These are phyloP conservation scores for Pulveroboletus sp. DNA, from an alignment of 768 basidiomycete species.

Conservation along the genomic window DNA sequence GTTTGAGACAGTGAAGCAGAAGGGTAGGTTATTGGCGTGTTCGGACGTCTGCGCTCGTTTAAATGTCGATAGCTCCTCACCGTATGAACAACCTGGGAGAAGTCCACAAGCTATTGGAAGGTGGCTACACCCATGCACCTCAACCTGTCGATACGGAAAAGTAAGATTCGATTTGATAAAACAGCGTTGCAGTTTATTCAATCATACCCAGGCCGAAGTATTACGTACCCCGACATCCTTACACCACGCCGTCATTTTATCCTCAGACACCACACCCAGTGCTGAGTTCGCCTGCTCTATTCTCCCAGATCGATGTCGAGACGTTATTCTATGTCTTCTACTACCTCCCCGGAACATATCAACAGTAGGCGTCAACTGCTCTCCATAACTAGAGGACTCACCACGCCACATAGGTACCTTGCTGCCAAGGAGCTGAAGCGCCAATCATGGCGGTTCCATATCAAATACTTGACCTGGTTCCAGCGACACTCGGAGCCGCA, in stretches of 20 bases:
- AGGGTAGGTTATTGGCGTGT: conserved; percentile 52
- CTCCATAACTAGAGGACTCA: conserved; percentile 1
- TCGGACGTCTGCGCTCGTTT: background rate
- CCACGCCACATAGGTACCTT: conserved; percentile 58
- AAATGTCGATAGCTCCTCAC: conserved; percentile 50
- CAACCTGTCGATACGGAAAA: conserved; percentile 95
- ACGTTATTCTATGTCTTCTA: conserved; percentile 99
- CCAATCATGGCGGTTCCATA: conserved; percentile 98
- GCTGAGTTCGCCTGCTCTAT: conserved; percentile 78
- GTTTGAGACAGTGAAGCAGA: conserved; percentile 95
- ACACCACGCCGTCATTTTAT: conserved; percentile 89
- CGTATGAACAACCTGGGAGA: conserved; percentile 85
- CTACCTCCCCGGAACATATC: conserved; percentile 95
- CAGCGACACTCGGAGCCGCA: conserved; percentile 97
- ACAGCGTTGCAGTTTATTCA: conserved; percentile 6
- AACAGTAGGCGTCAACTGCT: conserved; percentile 60
- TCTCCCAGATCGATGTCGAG: conserved; percentile 91
- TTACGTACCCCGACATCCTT: conserved; percentile 91
- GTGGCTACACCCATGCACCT: conserved; percentile 84
- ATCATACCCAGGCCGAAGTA: conserved; percentile 78
- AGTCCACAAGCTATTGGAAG: conserved; percentile 90
- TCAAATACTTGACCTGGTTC: conserved; percentile 99
- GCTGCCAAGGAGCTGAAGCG: conserved; percentile 96
- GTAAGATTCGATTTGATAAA: conserved; percentile 48
- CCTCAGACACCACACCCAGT: conserved; percentile 83